Conservation (phyloP, 2,329 filamentous ascomycete genomes). For the Microcyclospora tardicrescens region DNA sequence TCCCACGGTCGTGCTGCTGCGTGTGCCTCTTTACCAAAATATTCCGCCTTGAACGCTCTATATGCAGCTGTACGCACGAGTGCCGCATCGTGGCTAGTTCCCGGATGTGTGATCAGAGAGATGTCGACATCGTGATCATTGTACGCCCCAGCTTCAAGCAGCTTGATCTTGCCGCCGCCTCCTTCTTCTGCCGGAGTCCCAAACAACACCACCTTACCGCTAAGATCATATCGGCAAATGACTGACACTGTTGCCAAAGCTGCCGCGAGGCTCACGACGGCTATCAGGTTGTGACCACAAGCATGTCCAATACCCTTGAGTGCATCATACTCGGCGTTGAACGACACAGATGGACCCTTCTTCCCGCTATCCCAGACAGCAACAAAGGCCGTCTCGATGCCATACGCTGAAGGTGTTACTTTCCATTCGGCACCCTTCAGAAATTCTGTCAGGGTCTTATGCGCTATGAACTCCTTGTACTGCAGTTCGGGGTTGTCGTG, state of each 20-base stretch:
- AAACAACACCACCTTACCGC: constrained; percentile 27
- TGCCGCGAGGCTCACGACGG: constrained; percentile 25
- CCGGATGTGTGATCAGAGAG: constrained; percentile 24
- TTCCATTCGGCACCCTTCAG: constrained; percentile 33
- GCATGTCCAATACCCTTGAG: constrained; percentile 31
- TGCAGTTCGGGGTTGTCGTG: constrained; percentile 40
- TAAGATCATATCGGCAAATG: constrained; percentile 17
- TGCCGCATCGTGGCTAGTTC: constrained; percentile 28
- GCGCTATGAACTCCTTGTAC: constrained; percentile 37
- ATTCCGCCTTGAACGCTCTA: constrained; percentile 37
- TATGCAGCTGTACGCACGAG: constrained; percentile 43
- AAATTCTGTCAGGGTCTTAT: constrained; percentile 38
- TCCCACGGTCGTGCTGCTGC: constrained; percentile 24
- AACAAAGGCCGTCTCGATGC: constrained; percentile 40
- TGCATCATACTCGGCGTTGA: constrained; percentile 26
- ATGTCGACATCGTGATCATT: constrained; percentile 25
- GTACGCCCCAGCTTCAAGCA: constrained; percentile 33
- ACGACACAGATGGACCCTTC: constrained; percentile 27
- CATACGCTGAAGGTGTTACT: constrained; percentile 40
- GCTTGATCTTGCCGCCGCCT: constrained; percentile 33
- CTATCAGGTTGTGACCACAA: constrained; percentile 35
- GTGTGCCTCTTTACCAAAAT: constrained; percentile 30
- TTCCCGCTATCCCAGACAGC: constrained; percentile 36
- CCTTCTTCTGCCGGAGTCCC: constrained; percentile 34
- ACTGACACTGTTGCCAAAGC: constrained; percentile 26